Evolutionary conservation across 495 filamentous ascomycete species (phyloP).

Genomic region (Penicillium pulvis): DNA sequence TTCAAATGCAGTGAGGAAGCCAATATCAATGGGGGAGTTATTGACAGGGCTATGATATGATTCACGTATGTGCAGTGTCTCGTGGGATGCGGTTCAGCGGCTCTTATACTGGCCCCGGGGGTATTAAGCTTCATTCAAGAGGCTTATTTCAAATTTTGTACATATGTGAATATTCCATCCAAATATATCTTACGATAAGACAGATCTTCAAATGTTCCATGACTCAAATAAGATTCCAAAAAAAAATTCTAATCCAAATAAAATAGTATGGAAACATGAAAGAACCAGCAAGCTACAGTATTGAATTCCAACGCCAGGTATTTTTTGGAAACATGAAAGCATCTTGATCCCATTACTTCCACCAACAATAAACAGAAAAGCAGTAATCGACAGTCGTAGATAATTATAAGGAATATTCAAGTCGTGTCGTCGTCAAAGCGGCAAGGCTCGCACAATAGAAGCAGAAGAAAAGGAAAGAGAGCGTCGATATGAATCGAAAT

Average conservation of each 20-base stretch:
- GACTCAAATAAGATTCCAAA: background rate
- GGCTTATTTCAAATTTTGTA: background rate
- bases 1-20: slow-evolving; percentile 94
- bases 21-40: slow-evolving; percentile 82
- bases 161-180: too few species aligned
- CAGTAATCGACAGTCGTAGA: background rate
- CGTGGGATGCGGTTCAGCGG: background rate
- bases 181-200: background rate
- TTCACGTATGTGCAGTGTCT: background rate
- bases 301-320: background rate
- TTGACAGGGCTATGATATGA: slow-evolving; percentile 50
- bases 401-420: background rate
- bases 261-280: background rate
- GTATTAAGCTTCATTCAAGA: background rate
- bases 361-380: background rate
- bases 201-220: background rate
- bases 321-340: background rate
- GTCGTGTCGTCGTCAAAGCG: slow-evolving; percentile 4
- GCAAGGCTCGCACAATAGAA: background rate
- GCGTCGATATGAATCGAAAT: background rate
- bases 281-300: background rate
- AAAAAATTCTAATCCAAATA: background rate
- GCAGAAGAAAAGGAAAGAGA: background rate
- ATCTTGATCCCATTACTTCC: background rate
- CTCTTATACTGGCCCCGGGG: background rate